Conservation (phyloP, 164 flowering plant genomes). For the Santalum album region DNA sequence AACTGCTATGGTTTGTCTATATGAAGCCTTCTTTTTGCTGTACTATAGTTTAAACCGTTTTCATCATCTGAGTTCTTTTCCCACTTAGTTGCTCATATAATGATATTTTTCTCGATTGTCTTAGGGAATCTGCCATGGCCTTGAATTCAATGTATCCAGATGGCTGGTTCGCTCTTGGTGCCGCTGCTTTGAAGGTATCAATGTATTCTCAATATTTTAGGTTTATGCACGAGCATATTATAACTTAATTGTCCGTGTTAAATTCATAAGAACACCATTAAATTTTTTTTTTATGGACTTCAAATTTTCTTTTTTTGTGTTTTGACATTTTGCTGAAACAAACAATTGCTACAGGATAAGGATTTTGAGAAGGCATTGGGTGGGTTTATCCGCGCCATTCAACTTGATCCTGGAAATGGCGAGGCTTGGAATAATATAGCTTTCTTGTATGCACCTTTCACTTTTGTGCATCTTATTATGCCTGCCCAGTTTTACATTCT, state of each 20-base stretch:
- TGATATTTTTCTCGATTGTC: slow-evolving; percentile 1
- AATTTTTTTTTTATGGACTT: no score
- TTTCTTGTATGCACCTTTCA: slow-evolving; percentile 53
- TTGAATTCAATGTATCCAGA: slow-evolving; percentile 84
- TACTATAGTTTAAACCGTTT: not conserved
- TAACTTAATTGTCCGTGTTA: no score
- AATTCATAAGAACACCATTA: no score
- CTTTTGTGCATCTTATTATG: not conserved
- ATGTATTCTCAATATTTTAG: not conserved
- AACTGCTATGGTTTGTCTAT: slow-evolving; percentile 46
- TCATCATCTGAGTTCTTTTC: not conserved
- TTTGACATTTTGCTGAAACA: slow-evolving; percentile 1
- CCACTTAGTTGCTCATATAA: not conserved
- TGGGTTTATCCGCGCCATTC: slow-evolving; percentile 78
- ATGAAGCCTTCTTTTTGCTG: not conserved
- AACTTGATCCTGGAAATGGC: slow-evolving; percentile 97
- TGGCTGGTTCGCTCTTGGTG: slow-evolving; percentile 99
- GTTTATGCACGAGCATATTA: not conserved
- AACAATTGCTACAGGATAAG: slow-evolving; percentile 46
- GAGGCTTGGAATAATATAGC: slow-evolving; percentile 99
- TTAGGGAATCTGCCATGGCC: slow-evolving; percentile 90
- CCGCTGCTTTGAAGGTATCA: slow-evolving; percentile 86
- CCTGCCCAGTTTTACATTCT: not conserved
- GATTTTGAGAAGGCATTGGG: slow-evolving; percentile 77
- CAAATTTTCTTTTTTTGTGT: not conserved